phyloP scores from a whole-genome alignment of 2,329 filamentous ascomycete genomes.

The Talaromyces rugulosus region DNA sequence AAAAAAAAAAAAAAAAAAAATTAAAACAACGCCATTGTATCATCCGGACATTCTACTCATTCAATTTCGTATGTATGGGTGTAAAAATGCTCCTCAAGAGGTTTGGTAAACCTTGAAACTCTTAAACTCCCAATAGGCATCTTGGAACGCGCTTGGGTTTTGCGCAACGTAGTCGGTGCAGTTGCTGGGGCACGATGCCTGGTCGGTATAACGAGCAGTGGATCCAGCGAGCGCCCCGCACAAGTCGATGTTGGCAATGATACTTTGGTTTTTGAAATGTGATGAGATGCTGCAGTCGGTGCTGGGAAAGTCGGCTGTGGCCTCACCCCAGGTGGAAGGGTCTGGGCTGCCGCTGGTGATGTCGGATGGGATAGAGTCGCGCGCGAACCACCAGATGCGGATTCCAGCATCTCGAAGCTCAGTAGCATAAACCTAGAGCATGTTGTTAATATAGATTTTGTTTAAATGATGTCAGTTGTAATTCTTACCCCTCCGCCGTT shows the following conservation, averaged over 20 bases:
- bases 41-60: not conserved
- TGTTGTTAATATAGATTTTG: not conserved
- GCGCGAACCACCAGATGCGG: conserved; percentile 58
- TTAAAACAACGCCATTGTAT: not conserved
- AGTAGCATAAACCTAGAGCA: conserved; percentile 50
- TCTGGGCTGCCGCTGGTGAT: conserved; percentile 52
- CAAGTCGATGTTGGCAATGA: conserved; percentile 63
- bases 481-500: conserved; percentile 48
- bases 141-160: conserved; percentile 52
- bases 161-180: conserved; percentile 57
- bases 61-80: not conserved
- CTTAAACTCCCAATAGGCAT: conserved; percentile 64
- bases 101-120: conserved; percentile 56
- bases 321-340: conserved; percentile 58
- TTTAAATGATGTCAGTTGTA: not conserved
- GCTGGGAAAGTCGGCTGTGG: conserved; percentile 61
- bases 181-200: conserved; percentile 46
- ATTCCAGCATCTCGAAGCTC: conserved; percentile 60
- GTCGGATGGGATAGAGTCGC: conserved; percentile 48
- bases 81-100: not conserved
- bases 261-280: conserved; percentile 63
- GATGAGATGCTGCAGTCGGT: conserved; percentile 57
- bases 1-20: not conserved
- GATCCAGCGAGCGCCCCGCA: conserved; percentile 54
- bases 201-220: conserved; percentile 26